Percentiles rank a stretch among this genome's conserved stretches.
Conservation (phyloP, 2,329 filamentous ascomycete genomes). For the Drechslerella dactyloides region DNA sequence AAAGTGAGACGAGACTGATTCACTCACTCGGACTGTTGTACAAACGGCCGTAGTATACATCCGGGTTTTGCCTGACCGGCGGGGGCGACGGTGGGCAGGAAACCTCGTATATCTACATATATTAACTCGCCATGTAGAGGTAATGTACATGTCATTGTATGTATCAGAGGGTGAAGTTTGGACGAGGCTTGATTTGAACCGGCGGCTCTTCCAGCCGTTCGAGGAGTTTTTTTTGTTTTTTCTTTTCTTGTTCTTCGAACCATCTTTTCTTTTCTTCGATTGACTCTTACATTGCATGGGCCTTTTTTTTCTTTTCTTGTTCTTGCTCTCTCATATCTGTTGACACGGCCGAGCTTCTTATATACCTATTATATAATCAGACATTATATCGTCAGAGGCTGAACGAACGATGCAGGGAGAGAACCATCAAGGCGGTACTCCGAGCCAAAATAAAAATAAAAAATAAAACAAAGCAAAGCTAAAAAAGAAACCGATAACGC, state of each 20-base stretch:
- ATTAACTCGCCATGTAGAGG: too few relatives aligned
- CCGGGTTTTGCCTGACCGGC: constrained; percentile 1
- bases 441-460: background rate
- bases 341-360: background rate
- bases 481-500: background rate
- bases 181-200: constrained; percentile 1
- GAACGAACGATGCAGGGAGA: constrained; percentile 4
- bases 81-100: constrained; percentile 1
- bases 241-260: background rate
- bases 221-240: background rate
- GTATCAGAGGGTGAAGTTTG: background rate
- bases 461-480: constrained; percentile 9
- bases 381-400: constrained; percentile 9
- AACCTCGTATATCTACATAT: constrained; percentile 6
- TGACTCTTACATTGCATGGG: too few relatives aligned
- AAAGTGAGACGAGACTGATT: constrained; percentile 22
- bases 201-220: constrained; percentile 7
- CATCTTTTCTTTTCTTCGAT: too few relatives aligned
- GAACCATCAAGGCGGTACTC: constrained; percentile 1
- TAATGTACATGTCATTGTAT: constrained; percentile 1
- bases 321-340: too few relatives aligned
- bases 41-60: constrained; percentile 22
- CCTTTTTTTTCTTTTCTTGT: too few relatives aligned
- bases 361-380: background rate
- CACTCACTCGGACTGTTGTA: constrained; percentile 33